Evolutionary conservation across 805 yeast species (phyloP), one percentile per base, ranked within the genome.

Genomic region (Candida silvicultrix): DNA sequence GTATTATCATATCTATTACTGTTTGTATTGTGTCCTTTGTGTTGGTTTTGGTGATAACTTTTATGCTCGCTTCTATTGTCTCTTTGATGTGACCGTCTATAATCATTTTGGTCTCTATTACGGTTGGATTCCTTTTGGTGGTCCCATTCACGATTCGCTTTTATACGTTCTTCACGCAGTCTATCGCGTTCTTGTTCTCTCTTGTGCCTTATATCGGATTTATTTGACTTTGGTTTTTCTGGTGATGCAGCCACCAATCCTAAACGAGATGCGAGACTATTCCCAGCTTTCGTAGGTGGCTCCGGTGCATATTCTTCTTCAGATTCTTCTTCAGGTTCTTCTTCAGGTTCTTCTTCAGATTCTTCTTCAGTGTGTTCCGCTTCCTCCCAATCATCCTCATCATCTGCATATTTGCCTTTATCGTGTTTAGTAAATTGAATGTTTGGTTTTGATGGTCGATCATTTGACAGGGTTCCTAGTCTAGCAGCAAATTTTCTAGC

Each of bases 251-350:
- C 8, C 0, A 52, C 42, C 20, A 56, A 39, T 1, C 61, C 60
- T 18, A 57, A 41, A 20, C 61, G 47, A n/a, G 59, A 44, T 10
- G 60, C 62, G 31, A 58, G 50, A 21, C 45, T 51, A 12, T 42
- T 44, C 0, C 57, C 62, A 10, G 52, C 60, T 16, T 49, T 43
- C 1, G 58, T 53, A 19, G 59, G 56, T 2, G 47, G 23, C 12
- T 35, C 23, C 18, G 22, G 37, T 12, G 25, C 16, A 23, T 35
- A 18, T 36, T 37, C 49, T 3, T 22, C 38, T 42, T 41, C 34
- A 6, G n/a, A 38, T n/a, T 29, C 40, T 2, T 41, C 40, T 5
- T 16, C 32, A 14, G 25, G 9, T 5, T 23, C 25, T 6, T 23
- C 9, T 23, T 23, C 25, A 9, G 9, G 9, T 23, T 23, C 25